Evolutionary conservation across 495 filamentous ascomycete genomes (phyloP), one percentile per base, ranked within the genome.

Genomic region (Xylaria nigripes): DNA sequence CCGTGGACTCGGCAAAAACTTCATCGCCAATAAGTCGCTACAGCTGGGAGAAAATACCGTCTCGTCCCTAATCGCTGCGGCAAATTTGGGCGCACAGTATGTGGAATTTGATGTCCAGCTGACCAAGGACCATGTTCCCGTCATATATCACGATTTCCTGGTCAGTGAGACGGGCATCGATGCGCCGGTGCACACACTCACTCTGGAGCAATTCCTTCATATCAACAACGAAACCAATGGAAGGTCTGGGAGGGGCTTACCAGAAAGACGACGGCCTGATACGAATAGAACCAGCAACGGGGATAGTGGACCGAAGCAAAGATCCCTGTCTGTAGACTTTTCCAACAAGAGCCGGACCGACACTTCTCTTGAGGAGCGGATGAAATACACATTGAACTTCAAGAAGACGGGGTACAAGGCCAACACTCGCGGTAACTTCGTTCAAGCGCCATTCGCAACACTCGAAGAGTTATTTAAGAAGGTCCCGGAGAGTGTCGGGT

Each of bases 131-230:
- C 91, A 93, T 68, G 90, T 99, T 7, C 94, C 94, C 16, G 91
- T 99, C 61, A 95, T 99, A 61, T 99, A 99, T 68, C 94, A 99
- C 67, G 94, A 99, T 69, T 99, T 99, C 61, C 76, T 99, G 15
- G 93, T 99, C 68, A 95, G 90, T 65, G 94, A 99, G 71, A 99
- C 94, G 0, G 94, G 94, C 1, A 95, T 95, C 53, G 94, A 99
- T 68, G 94, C 92, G 0, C 94, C 94, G 0, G 90, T 99, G 1
- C 94, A 99, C 62, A 90, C 89, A 3, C 76, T 99, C 48, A 97
- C 92, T 0, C 73, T 97, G 2, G 92, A 98, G 57, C 94, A 94
- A 68, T 96, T 96, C 69, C 78, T 96, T 23, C 87, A 94, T 59
- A 77, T 95, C 56, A 90, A 87, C 61, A 80, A 86, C 0, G 72